Percentiles rank a stretch among this genome's conserved stretches.
Evolutionary conservation across 768 basidiomycete species (phyloP).

Genomic region (Boletus tylopilopsis): DNA sequence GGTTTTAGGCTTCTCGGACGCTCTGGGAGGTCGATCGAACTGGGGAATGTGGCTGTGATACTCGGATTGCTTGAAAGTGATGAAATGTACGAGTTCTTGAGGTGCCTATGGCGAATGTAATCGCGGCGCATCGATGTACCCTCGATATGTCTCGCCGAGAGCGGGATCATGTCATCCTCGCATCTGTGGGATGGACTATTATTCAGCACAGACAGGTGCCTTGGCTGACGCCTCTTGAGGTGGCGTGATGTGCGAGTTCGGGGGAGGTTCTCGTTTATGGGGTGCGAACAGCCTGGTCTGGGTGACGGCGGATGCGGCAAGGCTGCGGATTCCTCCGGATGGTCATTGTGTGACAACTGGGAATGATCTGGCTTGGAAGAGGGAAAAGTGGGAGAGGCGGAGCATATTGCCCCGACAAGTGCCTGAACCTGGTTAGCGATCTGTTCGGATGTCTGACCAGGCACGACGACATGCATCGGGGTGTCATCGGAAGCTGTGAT

Average conservation of each 20-base stretch:
- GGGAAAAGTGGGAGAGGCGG: neutral
- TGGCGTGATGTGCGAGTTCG: slow-evolving; percentile 1
- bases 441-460: slow-evolving; percentile 30
- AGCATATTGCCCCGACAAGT: slow-evolving; percentile 17
- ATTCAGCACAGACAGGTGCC: neutral
- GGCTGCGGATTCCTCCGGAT: neutral
- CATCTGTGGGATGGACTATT: slow-evolving; percentile 6
- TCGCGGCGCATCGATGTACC: slow-evolving; percentile 22
- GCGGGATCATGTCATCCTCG: slow-evolving; percentile 22
- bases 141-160: slow-evolving; percentile 24
- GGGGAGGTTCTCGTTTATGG: slow-evolving; percentile 12
- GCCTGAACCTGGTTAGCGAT: slow-evolving; percentile 20
- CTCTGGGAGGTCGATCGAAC: slow-evolving; percentile 15
- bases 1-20: slow-evolving; percentile 17
- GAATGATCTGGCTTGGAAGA: slow-evolving; percentile 1
- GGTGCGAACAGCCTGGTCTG: neutral
- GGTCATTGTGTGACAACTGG: slow-evolving; percentile 1
- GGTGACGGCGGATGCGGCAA: neutral
- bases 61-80: slow-evolving; percentile 16
- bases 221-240: slow-evolving; percentile 8
- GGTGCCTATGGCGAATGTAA: slow-evolving; percentile 25
- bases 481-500: slow-evolving; percentile 30
- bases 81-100: slow-evolving; percentile 29
- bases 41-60: slow-evolving; percentile 8
- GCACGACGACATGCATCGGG: slow-evolving; percentile 36